Conservation (phyloP, 129 eudicot genomes). For the Dittrichia graveolens region DNA sequence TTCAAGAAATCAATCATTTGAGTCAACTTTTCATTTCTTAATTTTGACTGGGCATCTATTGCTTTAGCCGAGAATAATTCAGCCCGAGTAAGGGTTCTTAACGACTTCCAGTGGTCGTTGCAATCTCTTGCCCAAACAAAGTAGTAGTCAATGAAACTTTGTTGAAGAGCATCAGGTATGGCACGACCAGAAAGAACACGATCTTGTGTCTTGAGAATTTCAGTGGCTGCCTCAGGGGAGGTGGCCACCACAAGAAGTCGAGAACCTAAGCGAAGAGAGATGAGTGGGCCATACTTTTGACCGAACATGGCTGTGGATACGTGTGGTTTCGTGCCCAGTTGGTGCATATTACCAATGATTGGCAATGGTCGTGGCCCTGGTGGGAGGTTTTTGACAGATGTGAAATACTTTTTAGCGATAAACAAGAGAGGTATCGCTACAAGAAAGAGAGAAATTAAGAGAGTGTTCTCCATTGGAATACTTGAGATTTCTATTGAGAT, state of each 20-base stretch:
- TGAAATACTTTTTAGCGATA: neutral
- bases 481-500: neutral
- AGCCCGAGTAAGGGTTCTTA: constrained; percentile 20
- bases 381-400: constrained; percentile 5
- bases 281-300: constrained; percentile 27
- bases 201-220: constrained; percentile 39
- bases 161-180: constrained; percentile 19
- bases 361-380: constrained; percentile 38
- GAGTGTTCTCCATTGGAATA: neutral
- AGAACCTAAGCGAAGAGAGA: constrained; percentile 37
- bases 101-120: constrained; percentile 23
- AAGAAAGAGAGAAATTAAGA: neutral
- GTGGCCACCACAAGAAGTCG: constrained; percentile 37
- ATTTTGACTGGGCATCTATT: constrained; percentile 20
- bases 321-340: constrained; percentile 30
- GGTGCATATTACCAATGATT: constrained; percentile 33
- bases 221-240: constrained; percentile 29
- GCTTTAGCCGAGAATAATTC: constrained; percentile 32
- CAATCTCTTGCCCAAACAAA: constrained; percentile 21
- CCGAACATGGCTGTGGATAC: constrained; percentile 24
- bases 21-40: constrained; percentile 24
- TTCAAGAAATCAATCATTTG: constrained; percentile 22
- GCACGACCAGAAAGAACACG: constrained; percentile 27
- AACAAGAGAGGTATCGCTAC: neutral
- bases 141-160: neutral